Evolutionary conservation across 2,329 filamentous ascomycete species (phyloP), one percentile per base, ranked within the genome.

Genomic region (Neospermospora avenae): DNA sequence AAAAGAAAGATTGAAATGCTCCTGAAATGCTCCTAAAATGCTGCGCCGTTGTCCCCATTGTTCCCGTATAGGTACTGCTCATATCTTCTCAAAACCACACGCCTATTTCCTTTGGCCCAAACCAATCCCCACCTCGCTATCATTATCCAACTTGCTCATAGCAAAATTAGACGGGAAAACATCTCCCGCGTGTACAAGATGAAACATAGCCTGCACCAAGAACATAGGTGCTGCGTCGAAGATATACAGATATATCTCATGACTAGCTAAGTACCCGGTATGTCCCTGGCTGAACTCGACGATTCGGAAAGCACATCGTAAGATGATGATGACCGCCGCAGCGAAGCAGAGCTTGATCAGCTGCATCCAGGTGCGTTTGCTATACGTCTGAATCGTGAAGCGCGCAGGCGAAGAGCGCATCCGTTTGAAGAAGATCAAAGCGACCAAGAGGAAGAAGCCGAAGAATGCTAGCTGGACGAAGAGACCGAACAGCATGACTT

Each of bases 381-480:
- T 41, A 24, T 8, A 61, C 66, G n/a, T n/a, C n/a, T 1, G 66
- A 62, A 7, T 13, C 10, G n/a, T 18, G 42, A 7, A 18, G 24
- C 14, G 69, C 55, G 2, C 64, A 57, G 8, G 10, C 5, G 22
- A 69, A 58, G 34, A 70, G 69, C n/a, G 31, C 6, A 13, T 35
- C 6, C 31, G 31, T 6, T 35, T 35, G 6, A 6, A 35, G 31
- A 35, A 35, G 31, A 35, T 13, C 6, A 35, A 6, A 35, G 31
- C 6, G 31, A 35, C 31, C 6, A 35, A 6, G 31, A 35, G 31
- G 31, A 35, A 35, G 31, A 35, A 13, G 13, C 73, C 73, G 63
- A 84, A 84, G 64, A 81, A 77, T 6, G 79, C 16, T 3, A 84
- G 73, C 62, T 84, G 81, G 3, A 83, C 64, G 7, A 77, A 68